Base-by-base conservation (phyloP, 2,329 filamentous ascomycete species). In the Penicillium sclerotigenum region DNA sequence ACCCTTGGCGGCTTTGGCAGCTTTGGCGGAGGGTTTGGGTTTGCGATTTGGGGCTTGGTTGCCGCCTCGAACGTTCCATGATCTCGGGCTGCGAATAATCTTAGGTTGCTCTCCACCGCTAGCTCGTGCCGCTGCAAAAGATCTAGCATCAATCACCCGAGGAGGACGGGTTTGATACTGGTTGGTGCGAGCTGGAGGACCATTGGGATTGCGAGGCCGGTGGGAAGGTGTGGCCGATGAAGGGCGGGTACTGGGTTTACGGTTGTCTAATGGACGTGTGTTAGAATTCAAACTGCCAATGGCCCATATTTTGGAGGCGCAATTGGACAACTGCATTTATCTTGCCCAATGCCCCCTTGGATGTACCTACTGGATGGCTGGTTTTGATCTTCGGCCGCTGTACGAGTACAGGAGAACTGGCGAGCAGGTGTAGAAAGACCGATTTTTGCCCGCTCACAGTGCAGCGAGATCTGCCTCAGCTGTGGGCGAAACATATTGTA, bases 81-180 rank as follows among this genome's bases (percentile, higher is more conserved):
- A 50, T 26, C 63, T 61, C 5, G 69, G 65, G 31, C 62, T 65
- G 42, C 68, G 71, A 22, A 75, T 64, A 33, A 75, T 59, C 47
- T 70, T 68, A 9, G 64, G 56, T 18, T 65, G 64, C n/a, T 66
- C 60, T 34, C 60, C 64, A 52, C 64, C 64, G 28, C 47, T 38
- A 28, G 63, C 53, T 47, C 62, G 63, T n/a, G 68, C 59, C 9
- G 71, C 71, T 6, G 66, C 72, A 28, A 76, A 66, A 8, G 72
- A 70, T 46, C 73, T 65, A 14, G 73, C 73, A 59, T 76, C 73
- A 51, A 76, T 51, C 20, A 65, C 63, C 28, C 69, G 66, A 40
- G 65, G 67, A 36, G 69, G 64, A 37, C 62, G 65, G 40, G 58
- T 47, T 40, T 59, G 60, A 43, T 58, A 58, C 37, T 60, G 59